Base-by-base conservation (phyloP, 768 basidiomycete species). In the Collybia nuda region DNA sequence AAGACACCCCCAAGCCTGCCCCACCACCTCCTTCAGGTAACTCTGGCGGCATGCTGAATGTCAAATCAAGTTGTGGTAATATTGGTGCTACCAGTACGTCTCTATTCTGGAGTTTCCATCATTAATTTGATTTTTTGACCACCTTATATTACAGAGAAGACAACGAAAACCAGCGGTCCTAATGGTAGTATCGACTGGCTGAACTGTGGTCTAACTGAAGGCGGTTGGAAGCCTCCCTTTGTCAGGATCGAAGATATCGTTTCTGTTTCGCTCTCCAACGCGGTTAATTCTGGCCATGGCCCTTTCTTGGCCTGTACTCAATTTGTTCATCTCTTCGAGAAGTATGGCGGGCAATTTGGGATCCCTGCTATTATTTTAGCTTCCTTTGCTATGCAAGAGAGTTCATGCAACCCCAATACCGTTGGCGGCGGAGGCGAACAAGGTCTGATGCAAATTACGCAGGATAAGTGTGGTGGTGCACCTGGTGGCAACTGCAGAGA, bases 301-400 rank as follows among this genome's bases (percentile, higher is more conserved):
- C 79, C 85, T 1, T 91, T 89, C 75, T 59, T 73, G 32, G 68
- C 77, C 1, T 93, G 90, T 67, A 55, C 57, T n/a, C 28, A 56
- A 4, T 86, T 68, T 56, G 64, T 85, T 29, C 44, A 50, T 2
- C 53, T 76, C n/a, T 91, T 92, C 62, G 72, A 88, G 50, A 68
- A 80, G 64, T 78, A 84, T 47, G 86, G 73, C 18, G 48, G 56
- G n/a, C 56, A 78, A 58, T 69, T 67, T 55, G 72, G 59, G 15
- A 53, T 93, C 24, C 88, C 87, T 21, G 64, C 90, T 6, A 90
- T 93, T 63, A 70, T 95, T 56, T 66, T 95, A 32, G 93, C 92
- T 2, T 78, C 91, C 0, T 86, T 96, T 56, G 91, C 92, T 26
- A 86, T 96, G 85, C 92, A 95, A 65, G 94, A 96, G 65, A 77